phyloP scores from a whole-genome alignment of 2,329 filamentous ascomycete genomes.

The Aspergillus fischeri region DNA sequence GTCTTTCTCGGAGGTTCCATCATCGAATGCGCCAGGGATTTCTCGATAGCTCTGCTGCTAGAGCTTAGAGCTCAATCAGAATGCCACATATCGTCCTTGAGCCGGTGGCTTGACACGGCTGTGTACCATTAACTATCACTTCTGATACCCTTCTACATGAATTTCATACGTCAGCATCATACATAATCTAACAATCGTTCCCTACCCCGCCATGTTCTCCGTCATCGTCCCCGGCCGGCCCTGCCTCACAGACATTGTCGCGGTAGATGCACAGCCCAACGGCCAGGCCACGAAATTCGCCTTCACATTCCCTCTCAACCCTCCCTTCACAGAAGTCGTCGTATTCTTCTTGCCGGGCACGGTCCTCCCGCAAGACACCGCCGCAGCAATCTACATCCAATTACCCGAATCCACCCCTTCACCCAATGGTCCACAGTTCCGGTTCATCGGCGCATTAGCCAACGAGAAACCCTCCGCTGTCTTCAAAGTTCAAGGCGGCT shows the following conservation, averaged over 20 bases:
- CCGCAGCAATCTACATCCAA: slow-evolving; percentile 86
- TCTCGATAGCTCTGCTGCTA: slow-evolving; percentile 5
- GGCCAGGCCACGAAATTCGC: slow-evolving; percentile 60
- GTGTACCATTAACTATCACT: neutral
- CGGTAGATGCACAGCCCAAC: slow-evolving; percentile 49
- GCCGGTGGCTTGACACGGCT: neutral
- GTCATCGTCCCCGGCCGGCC: slow-evolving; percentile 59
- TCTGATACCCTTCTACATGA: neutral
- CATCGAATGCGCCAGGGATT: slow-evolving; percentile 16
- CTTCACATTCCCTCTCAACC: slow-evolving; percentile 61
- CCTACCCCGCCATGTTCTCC: slow-evolving; percentile 50
- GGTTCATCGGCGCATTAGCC: slow-evolving; percentile 82
- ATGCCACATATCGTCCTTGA: neutral
- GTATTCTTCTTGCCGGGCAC: slow-evolving; percentile 83
- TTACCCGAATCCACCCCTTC: slow-evolving; percentile 46
- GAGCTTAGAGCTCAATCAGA: neutral
- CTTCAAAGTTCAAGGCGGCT: slow-evolving; percentile 63
- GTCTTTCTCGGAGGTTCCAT: slow-evolving; percentile 25
- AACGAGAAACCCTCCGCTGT: slow-evolving; percentile 88
- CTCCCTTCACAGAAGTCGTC: slow-evolving; percentile 68
- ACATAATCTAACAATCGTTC: neutral
- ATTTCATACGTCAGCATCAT: neutral
- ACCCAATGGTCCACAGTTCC: slow-evolving; percentile 57
- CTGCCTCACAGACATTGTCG: slow-evolving; percentile 53
- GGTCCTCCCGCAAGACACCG: slow-evolving; percentile 67